These are phyloP conservation scores for Plectosphaerella cucumerina DNA, from an alignment of 2,329 filamentous ascomycete species.

Conservation along the genomic window DNA sequence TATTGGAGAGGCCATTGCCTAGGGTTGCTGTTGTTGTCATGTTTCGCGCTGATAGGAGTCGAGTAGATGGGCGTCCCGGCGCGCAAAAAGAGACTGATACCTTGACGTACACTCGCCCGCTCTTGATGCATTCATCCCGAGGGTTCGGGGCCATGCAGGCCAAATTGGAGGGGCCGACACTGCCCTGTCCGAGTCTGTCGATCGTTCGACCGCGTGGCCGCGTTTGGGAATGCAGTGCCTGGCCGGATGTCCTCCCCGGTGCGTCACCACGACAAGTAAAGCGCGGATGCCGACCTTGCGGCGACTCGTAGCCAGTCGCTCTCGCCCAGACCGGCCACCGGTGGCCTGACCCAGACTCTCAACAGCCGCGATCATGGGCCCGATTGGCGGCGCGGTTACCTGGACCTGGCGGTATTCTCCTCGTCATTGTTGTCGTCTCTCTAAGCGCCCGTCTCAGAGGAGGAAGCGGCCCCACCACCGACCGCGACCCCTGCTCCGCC, in stretches of 20 bases:
- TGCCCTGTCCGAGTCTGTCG: background rate
- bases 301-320: too few relatives aligned
- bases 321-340: too few relatives aligned
- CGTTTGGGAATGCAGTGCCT: too few relatives aligned
- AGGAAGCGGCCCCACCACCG: conserved; percentile 2
- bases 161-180: background rate
- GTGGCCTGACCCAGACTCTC: too few relatives aligned
- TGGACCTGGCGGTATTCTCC: too few relatives aligned
- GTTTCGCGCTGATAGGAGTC: conserved; percentile 23
- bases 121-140: background rate
- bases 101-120: background rate
- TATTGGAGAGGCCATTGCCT: background rate
- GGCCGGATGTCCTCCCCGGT: too few relatives aligned
- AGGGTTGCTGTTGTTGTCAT: too few relatives aligned
- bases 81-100: conserved; percentile 25
- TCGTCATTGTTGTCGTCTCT: background rate
- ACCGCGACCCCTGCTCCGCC: conserved; percentile 1
- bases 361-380: too few relatives aligned
- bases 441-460: conserved; percentile 4
- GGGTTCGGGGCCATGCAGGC: background rate
- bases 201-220: too few relatives aligned
- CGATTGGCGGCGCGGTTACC: too few relatives aligned
- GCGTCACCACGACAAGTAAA: too few relatives aligned
- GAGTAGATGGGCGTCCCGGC: conserved; percentile 37
- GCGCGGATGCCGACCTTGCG: too few relatives aligned